phyloP scores from a whole-genome alignment of 345 rosid genomes.

The Cardiospermum halicacabum region DNA sequence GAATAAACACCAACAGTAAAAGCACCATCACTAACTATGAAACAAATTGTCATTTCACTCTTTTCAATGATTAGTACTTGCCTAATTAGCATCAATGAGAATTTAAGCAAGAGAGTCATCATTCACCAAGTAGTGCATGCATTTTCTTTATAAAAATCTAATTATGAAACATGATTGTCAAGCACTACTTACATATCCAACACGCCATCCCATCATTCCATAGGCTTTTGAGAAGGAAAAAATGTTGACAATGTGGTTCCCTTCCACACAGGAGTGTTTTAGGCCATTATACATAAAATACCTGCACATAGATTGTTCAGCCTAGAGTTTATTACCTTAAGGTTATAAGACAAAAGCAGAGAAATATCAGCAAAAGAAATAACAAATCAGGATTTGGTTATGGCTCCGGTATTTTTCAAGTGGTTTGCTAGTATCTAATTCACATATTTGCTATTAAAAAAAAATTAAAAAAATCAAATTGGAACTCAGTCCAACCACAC shows the following conservation, averaged over 20 bases:
- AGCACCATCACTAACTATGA: background rate
- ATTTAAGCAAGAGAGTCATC: background rate
- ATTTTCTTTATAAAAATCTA: background rate
- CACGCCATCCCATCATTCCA: constrained; percentile 99
- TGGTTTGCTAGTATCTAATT: background rate
- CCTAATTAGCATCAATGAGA: background rate
- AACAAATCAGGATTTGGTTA: background rate
- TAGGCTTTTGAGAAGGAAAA: constrained; percentile 98
- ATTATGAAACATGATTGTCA: background rate
- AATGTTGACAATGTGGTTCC: constrained; percentile 83
- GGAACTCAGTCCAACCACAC: too few species aligned
- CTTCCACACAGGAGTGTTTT: constrained; percentile 84
- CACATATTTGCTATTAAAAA: background rate
- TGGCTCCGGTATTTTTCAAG: background rate
- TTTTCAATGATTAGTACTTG: background rate
- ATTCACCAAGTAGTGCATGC: background rate
- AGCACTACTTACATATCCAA: constrained; percentile 78
- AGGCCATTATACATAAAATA: constrained; percentile 92
- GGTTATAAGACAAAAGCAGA: background rate
- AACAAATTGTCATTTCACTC: background rate
- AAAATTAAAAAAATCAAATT: background rate
- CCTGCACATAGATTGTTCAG: constrained; percentile 40
- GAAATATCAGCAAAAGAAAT: background rate
- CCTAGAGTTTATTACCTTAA: constrained; percentile 4
- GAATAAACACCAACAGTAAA: background rate